phyloP scores from a whole-genome alignment of 1,284 basidiomycete species.

The Ceratobasidium theobromae region DNA sequence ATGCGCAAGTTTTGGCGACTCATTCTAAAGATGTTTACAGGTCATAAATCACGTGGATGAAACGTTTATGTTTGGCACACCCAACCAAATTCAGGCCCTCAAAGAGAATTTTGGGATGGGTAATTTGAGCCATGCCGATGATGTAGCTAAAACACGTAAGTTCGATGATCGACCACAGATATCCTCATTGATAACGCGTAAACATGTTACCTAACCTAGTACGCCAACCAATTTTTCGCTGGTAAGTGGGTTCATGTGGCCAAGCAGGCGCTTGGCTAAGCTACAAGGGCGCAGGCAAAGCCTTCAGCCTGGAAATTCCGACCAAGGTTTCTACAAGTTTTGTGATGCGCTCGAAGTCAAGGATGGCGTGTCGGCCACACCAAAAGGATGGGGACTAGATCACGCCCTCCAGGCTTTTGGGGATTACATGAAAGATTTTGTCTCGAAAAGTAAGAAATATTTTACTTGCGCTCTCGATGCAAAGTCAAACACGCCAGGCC shows the following conservation, averaged over 20 bases:
- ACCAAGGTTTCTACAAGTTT: conserved; percentile 58
- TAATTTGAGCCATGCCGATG: conserved; percentile 60
- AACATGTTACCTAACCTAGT: conserved; percentile 44
- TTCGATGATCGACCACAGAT: too few species aligned
- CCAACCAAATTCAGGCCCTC: conserved; percentile 52
- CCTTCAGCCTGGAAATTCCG: conserved; percentile 50
- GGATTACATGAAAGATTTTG: conserved; percentile 51
- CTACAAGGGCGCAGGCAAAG: conserved; percentile 14
- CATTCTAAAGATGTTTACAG: neutral
- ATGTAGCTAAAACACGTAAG: conserved; percentile 62
- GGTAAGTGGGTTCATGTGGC: conserved; percentile 48
- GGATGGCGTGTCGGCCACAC: conserved; percentile 56
- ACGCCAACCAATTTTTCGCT: conserved; percentile 56
- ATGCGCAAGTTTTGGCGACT: neutral
- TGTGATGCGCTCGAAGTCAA: conserved; percentile 74
- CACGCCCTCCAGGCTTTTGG: conserved; percentile 65
- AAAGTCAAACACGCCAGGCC: conserved; percentile 5
- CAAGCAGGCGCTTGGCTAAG: neutral
- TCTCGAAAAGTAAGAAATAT: conserved; percentile 48
- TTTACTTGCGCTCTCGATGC: conserved; percentile 18
- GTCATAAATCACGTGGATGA: conserved; percentile 63
- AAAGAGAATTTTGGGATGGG: conserved; percentile 62
- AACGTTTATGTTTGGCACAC: conserved; percentile 51
- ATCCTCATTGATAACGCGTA: conserved; percentile 18
- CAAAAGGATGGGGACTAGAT: conserved; percentile 61